phyloP scores from a whole-genome alignment of 163 green algal species.

The Chlamydomonas reinhardtii region DNA sequence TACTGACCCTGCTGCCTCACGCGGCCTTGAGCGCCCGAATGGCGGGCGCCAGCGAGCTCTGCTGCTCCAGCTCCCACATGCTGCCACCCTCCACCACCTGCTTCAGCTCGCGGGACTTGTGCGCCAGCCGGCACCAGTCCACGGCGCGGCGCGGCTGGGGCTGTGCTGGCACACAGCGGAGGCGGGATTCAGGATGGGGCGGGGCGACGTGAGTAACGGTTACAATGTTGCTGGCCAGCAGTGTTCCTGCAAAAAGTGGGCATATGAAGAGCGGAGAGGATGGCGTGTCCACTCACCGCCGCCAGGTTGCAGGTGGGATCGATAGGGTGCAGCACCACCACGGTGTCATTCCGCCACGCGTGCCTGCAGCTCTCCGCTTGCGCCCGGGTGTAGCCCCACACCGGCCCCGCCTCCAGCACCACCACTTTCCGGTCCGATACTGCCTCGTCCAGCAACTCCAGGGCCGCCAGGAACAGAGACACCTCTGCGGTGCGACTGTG shows the following conservation, averaged over 20 bases:
- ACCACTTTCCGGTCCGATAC: background rate
- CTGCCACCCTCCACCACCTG: background rate
- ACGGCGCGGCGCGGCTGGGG: background rate
- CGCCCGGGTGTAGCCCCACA: background rate
- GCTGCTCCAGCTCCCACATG: background rate
- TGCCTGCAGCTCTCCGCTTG: background rate
- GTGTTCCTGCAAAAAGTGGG: no score
- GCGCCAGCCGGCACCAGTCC: background rate
- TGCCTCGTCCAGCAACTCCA: background rate
- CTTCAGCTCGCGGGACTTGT: background rate
- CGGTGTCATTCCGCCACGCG: background rate
- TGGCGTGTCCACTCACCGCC: background rate
- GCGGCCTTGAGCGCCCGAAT: background rate
- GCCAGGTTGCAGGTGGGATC: conserved; percentile 13
- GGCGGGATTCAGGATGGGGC: no score
- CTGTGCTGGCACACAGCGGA: no score
- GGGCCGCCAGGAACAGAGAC: background rate
- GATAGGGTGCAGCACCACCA: background rate
- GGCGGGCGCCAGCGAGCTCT: background rate
- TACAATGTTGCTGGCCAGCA: no score
- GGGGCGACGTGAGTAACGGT: no score
- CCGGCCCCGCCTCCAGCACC: background rate
- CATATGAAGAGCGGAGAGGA: no score
- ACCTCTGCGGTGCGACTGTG: background rate
- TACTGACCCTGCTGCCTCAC: no score